Conservation (phyloP, 177 flowering plant genomes). For the Tripterygium wilfordii region DNA sequence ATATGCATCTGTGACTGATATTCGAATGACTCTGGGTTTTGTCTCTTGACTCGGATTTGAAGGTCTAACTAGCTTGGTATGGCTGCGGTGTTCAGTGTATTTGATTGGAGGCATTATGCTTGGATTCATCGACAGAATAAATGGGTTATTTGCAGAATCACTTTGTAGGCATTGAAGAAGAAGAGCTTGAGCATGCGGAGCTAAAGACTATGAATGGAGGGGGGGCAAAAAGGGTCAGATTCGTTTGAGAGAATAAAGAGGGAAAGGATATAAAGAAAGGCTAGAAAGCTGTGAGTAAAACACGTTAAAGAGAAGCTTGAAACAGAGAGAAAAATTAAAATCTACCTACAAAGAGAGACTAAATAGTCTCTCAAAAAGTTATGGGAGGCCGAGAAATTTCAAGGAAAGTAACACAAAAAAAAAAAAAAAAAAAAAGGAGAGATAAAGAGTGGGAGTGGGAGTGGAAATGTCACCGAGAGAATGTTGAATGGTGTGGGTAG, state of each 20-base stretch:
- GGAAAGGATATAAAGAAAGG: background rate
- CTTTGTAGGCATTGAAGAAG: conserved; percentile 20
- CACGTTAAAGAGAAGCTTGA: conserved; percentile 37
- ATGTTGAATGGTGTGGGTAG: too few relatives aligned
- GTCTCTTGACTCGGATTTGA: background rate
- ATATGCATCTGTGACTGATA: conserved; percentile 68
- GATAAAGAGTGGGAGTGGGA: background rate
- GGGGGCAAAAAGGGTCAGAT: conserved; percentile 12
- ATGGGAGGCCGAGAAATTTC: conserved; percentile 23
- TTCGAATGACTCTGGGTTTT: conserved; percentile 48
- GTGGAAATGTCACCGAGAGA: background rate
- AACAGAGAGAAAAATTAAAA: conserved; percentile 17
- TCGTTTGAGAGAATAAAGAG: conserved; percentile 20
- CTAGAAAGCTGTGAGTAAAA: conserved; percentile 2
- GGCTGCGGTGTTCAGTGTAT: conserved; percentile 50
- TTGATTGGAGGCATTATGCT: conserved; percentile 24
- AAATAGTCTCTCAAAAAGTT: conserved; percentile 1
- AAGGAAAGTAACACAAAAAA: conserved; percentile 17
- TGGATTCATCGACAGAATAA: background rate
- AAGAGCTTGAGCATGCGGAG: conserved; percentile 4
- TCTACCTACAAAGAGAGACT: conserved; percentile 1
- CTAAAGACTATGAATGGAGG: conserved; percentile 3
- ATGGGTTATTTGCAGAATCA: conserved; percentile 19
- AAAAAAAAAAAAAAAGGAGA: conserved; percentile 4
- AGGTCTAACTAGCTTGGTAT: conserved; percentile 10